Evolutionary conservation across 2,329 filamentous ascomycete species (phyloP), one percentile per base, ranked within the genome.

Genomic region (Myotisia sp.): DNA sequence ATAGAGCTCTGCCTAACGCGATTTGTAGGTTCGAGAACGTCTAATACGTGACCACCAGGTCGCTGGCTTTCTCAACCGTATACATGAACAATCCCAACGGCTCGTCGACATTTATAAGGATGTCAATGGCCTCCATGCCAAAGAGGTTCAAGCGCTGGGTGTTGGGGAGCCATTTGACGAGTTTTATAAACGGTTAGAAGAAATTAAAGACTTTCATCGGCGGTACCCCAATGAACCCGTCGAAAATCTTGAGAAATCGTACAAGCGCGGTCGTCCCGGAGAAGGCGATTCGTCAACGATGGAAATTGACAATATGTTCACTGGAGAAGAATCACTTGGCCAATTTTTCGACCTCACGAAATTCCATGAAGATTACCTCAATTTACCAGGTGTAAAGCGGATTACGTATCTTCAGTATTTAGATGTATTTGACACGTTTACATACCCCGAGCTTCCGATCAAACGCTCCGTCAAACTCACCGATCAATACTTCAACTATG

Each of bases 191-290:
- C 81, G 92, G 50, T 63, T 92, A 10, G 67, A 72, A 37, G 73
- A 77, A 17, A 79, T 93, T 49, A 90, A 85, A 50, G 76, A 81
- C 30, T 92, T 92, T 53, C 86, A 98, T 57, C 73, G 78, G 39
- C 75, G 79, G 47, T 94, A 98, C 51, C 87, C 87, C 1, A 92
- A 92, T 59, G 84, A 94, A 54, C 84, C 82, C 19, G 82, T 92
- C 30, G 90, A 98, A 58, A 94, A 95, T 48, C 74, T 93, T 9
- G 92, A 98, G 61, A 74, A 79, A 46, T 81, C 86, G 22, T 98
- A 98, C 64, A 84, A 85, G 55, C 70, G 75, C 51, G 72, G 70
- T 38, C 63, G 68, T 26, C 70, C 68, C 8, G 74, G 75, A 27
- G 76, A 79, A 43, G 71, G 74, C 32, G 73, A 79, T 29, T 63